Base-by-base conservation (phyloP, 2,329 filamentous ascomycete genomes). In the Davidsoniella australis region DNA sequence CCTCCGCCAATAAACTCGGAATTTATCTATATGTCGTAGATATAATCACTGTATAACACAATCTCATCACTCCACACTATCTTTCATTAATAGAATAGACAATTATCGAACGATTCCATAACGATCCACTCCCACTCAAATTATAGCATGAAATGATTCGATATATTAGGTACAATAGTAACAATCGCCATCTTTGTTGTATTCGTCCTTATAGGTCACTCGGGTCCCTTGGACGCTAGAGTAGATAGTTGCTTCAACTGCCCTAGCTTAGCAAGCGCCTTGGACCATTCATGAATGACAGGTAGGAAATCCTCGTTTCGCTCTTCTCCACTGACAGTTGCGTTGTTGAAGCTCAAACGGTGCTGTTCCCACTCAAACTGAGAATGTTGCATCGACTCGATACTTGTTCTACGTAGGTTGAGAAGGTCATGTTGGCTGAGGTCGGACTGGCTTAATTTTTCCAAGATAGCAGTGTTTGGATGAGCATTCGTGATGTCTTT, bases 281-380 rank as follows among this genome's bases (percentile, higher is more conserved):
- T 71, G 41, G 88, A 63, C 78, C 84, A 89, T 37, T 64, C 67
- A 56, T 83, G 76, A 18, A 89, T 69, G 0, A 78, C 75, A 1
- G 77, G 75, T 0, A 75, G 78, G 58, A 83, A 84, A 58, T 93
- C 83, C 57, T 76, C 72, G 57, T 73, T 72, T 2, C 78, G 67
- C 24, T 70, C 70, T 18, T 65, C 63, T 3, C 77, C 73, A 43
- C 71, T 69, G 42, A 68, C 63, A 18, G 72, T 66, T 51, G 76
- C 73, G 10, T 69, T 68, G 1, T 63, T 64, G 38, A 70, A 63
- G 12, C 56, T 56, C 5, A 62, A 60, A 33, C 67, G 56, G 57
- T 79, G 75, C n/a, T 66, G 64, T 14, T 66, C 61, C 49, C 75
- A 74, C 49, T 67, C 62, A 42, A 59, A 59, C 51, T 68, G 64